phyloP scores from a whole-genome alignment of 1,284 basidiomycete genomes.

The Pholiota adiposa region DNA sequence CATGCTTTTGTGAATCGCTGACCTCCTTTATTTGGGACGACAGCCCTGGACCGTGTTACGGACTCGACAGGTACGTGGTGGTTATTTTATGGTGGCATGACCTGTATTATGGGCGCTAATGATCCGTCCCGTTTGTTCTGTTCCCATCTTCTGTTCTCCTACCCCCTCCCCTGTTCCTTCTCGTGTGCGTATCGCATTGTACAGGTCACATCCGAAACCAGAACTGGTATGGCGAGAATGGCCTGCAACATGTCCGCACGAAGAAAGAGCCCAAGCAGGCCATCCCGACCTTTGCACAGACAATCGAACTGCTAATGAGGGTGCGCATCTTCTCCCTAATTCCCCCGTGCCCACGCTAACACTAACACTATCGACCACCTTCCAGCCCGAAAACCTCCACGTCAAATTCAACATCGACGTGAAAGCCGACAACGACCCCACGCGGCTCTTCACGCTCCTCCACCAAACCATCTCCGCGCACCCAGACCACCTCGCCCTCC shows the following conservation, averaged over 20 bases:
- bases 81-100: not conserved
- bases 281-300: slow-evolving; percentile 89
- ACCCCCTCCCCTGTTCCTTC: not conserved
- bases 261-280: slow-evolving; percentile 80
- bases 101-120: slow-evolving; percentile 7
- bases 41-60: slow-evolving; percentile 72
- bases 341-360: slow-evolving; percentile 3
- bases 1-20: slow-evolving; percentile 6
- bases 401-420: slow-evolving; percentile 93
- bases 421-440: slow-evolving; percentile 93
- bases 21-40: slow-evolving; percentile 8
- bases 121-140: slow-evolving; percentile 10
- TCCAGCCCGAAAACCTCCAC: slow-evolving; percentile 81
- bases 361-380: not conserved
- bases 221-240: slow-evolving; percentile 72
- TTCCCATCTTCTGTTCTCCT: not conserved
- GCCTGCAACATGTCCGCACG: slow-evolving; percentile 86
- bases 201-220: slow-evolving; percentile 71
- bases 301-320: slow-evolving; percentile 81
- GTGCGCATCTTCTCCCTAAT: no score
- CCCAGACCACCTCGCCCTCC: slow-evolving; percentile 74
- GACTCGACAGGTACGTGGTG: slow-evolving; percentile 59
- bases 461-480: slow-evolving; percentile 73
- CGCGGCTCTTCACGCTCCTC: slow-evolving; percentile 87
- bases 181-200: not conserved